These are phyloP conservation scores for Sporisorium reilianum DNA, from an alignment of 1,284 basidiomycete species.

Conservation along the genomic window DNA sequence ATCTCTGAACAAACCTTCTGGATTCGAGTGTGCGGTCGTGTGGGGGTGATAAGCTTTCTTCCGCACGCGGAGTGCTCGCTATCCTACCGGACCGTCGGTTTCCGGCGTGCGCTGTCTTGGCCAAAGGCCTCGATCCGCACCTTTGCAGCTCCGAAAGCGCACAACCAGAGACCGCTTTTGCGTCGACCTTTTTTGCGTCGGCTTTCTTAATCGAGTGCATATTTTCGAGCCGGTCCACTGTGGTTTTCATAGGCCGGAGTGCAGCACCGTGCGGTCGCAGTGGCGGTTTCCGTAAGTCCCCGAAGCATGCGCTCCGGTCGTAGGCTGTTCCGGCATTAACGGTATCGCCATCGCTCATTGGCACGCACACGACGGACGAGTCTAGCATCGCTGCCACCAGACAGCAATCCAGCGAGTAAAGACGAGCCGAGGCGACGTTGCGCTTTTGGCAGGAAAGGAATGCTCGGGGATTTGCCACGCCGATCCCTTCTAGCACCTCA, in stretches of 20 bases:
- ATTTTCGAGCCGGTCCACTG: no score
- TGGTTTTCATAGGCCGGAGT: no score
- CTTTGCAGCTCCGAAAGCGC: neutral
- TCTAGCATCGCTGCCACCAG: no score
- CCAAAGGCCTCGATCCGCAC: neutral
- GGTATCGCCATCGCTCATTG: neutral
- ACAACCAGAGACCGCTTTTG: neutral
- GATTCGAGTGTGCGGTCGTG: no score
- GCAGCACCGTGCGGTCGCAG: no score
- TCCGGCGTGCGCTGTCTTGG: neutral
- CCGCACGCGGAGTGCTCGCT: neutral
- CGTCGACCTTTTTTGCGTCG: conserved; percentile 4
- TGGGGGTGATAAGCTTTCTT: neutral
- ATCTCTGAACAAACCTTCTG: no score
- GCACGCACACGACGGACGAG: no score
- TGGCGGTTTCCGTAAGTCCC: conserved; percentile 1
- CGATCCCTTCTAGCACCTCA: no score
- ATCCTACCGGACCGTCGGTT: neutral
- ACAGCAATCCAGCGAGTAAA: neutral
- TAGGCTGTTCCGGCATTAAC: neutral
- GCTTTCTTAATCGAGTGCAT: no score
- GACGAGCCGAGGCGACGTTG: no score
- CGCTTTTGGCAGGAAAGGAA: no score
- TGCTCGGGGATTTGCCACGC: neutral
- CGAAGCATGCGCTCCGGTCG: neutral